A percentile compares a stretch with the other conserved stretches of the same genome.
phyloP scores from a whole-genome alignment of 1,284 basidiomycete species.

The Microbotryomycetes sp. region DNA sequence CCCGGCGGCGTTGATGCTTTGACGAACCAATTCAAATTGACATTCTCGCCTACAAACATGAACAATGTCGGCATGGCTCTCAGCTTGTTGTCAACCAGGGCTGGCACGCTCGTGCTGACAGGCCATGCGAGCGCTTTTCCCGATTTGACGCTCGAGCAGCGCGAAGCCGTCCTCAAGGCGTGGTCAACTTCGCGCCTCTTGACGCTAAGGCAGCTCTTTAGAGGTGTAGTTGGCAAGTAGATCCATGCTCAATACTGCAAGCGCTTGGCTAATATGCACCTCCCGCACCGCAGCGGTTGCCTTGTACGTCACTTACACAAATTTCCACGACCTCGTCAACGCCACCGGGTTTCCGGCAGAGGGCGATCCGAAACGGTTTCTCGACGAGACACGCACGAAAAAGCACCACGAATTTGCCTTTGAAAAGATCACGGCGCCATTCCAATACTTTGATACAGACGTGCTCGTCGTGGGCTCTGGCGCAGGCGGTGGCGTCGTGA shows the following conservation, averaged over 20 bases:
- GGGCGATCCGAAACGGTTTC: slow-evolving; percentile 16
- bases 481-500: slow-evolving; percentile 44
- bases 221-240: slow-evolving; percentile 16
- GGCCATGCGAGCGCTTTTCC: slow-evolving; percentile 13
- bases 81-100: slow-evolving; percentile 16
- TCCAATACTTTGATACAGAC: slow-evolving; percentile 27
- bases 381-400: slow-evolving; percentile 6
- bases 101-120: slow-evolving; percentile 23
- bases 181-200: slow-evolving; percentile 19
- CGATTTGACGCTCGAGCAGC: slow-evolving; percentile 13
- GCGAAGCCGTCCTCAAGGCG: slow-evolving; percentile 13
- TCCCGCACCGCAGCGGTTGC: slow-evolving; percentile 5
- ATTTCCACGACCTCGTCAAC: slow-evolving; percentile 10
- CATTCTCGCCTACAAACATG: slow-evolving; percentile 21
- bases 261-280: not conserved
- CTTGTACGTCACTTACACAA: slow-evolving; percentile 22
- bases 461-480: slow-evolving; percentile 44
- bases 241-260: not conserved
- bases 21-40: slow-evolving; percentile 9
- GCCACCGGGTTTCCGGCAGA: slow-evolving; percentile 19
- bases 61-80: slow-evolving; percentile 10
- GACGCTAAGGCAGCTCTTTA: slow-evolving; percentile 14
- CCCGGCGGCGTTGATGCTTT: slow-evolving; percentile 18
- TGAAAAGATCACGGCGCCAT: slow-evolving; percentile 11
- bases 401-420: slow-evolving; percentile 15